Evolutionary conservation across 345 rosid species (phyloP).

Genomic region (Moricandia arvensis): DNA sequence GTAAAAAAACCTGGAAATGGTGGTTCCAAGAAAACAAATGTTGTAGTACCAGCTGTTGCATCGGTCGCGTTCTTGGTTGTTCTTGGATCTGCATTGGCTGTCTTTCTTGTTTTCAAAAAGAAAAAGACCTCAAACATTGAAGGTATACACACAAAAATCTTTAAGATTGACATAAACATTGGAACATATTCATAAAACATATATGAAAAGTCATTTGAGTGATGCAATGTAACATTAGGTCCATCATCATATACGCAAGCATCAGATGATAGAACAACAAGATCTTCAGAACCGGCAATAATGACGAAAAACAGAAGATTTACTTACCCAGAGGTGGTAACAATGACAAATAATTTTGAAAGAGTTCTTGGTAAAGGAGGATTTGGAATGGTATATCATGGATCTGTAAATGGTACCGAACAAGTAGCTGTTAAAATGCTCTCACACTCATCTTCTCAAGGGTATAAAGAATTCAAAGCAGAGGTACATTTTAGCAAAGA

Average conservation of each 20-base stretch:
- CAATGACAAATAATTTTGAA: slow-evolving; percentile 43
- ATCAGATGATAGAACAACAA: not conserved
- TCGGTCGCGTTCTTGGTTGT: slow-evolving; percentile 26
- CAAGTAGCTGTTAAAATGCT: slow-evolving; percentile 53
- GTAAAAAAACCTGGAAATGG: not conserved
- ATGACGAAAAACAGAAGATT: slow-evolving; percentile 32
- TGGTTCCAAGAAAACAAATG: slow-evolving; percentile 1
- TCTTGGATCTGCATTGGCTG: slow-evolving; percentile 24
- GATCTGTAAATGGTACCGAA: slow-evolving; percentile 34
- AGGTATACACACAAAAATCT: slow-evolving; percentile 10
- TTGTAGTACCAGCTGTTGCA: slow-evolving; percentile 33
- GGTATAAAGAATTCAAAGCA: slow-evolving; percentile 48
- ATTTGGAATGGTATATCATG: slow-evolving; percentile 50
- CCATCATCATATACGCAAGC: slow-evolving; percentile 11
- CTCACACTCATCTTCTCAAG: slow-evolving; percentile 46
- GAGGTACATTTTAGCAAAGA: slow-evolving; percentile 35
- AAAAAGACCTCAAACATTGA: slow-evolving; percentile 18
- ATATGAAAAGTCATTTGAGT: not conserved
- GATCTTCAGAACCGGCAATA: slow-evolving; percentile 20
- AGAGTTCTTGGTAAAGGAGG: slow-evolving; percentile 48
- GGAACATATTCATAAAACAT: not conserved
- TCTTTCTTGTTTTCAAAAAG: slow-evolving; percentile 26
- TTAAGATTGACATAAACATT: not conserved
- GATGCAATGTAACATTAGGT: not conserved
- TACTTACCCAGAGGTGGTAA: slow-evolving; percentile 38